These are phyloP conservation scores for Teratosphaeria gauchensis DNA, from an alignment of 2,329 filamentous ascomycete genomes.

Conservation along the genomic window DNA sequence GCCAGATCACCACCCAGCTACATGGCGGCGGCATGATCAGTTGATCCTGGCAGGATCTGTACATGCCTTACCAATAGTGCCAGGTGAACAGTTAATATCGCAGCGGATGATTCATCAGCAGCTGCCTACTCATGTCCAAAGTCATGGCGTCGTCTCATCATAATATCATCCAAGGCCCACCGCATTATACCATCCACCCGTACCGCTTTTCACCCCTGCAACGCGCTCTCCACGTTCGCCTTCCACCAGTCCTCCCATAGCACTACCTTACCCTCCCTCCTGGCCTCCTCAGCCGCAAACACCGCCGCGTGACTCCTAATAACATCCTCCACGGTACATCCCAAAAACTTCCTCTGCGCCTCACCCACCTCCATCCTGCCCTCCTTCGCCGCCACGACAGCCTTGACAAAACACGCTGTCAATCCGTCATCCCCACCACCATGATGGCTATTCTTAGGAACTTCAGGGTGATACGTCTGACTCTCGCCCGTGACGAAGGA, in stretches of 20 bases:
- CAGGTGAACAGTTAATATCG: too few relatives aligned
- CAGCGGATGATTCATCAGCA: too few relatives aligned
- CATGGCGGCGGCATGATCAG: too few relatives aligned
- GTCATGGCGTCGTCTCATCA: too few relatives aligned
- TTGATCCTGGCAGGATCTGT: too few relatives aligned
- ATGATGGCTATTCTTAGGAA: slow-evolving; percentile 43
- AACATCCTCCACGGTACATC: slow-evolving; percentile 76
- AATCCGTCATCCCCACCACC: slow-evolving; percentile 75
- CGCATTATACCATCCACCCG: too few relatives aligned
- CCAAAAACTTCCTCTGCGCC: slow-evolving; percentile 68
- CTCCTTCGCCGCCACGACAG: slow-evolving; percentile 70
- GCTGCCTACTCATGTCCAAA: too few relatives aligned
- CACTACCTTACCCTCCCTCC: slow-evolving; percentile 58
- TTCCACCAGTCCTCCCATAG: slow-evolving; percentile 38
- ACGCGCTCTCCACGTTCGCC: slow-evolving; percentile 1
- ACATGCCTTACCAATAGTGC: too few relatives aligned
- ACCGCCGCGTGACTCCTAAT: slow-evolving; percentile 87
- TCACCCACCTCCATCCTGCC: slow-evolving; percentile 53
- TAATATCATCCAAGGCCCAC: too few relatives aligned
- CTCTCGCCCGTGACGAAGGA: slow-evolving; percentile 55
- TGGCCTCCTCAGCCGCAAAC: slow-evolving; percentile 86
- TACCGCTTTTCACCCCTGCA: background rate
- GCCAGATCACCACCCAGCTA: too few relatives aligned
- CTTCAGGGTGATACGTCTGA: slow-evolving; percentile 49
- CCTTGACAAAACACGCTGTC: slow-evolving; percentile 70